These are phyloP conservation scores for Phytophthora ramorum DNA, from an alignment of 352 stramenopile species.

Conservation along the genomic window DNA sequence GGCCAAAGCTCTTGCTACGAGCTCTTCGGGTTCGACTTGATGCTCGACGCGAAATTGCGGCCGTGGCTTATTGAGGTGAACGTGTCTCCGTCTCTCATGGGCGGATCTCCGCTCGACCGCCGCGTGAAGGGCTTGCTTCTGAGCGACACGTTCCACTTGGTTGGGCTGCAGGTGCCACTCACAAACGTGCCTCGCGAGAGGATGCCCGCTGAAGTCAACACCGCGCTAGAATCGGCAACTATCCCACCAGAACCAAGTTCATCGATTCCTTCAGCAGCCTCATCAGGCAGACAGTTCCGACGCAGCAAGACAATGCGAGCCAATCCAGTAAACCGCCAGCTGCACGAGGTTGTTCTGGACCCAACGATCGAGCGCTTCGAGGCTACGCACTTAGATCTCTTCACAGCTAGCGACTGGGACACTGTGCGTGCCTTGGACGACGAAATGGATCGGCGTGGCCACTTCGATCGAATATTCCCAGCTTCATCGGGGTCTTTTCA, in stretches of 20 bases:
- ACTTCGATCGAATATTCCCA: slow-evolving; percentile 82
- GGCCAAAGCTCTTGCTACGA: slow-evolving; percentile 69
- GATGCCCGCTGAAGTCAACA: slow-evolving; percentile 24
- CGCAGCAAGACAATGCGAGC: slow-evolving; percentile 30
- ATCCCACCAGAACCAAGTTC: not conserved
- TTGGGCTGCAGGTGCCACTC: slow-evolving; percentile 62
- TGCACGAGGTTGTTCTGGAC: slow-evolving; percentile 68
- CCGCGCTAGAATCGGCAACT: not conserved
- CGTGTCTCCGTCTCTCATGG: slow-evolving; percentile 85
- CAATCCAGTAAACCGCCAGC: slow-evolving; percentile 48
- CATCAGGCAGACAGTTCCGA: slow-evolving; percentile 14
- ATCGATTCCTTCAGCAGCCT: slow-evolving; percentile 13
- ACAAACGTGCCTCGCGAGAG: slow-evolving; percentile 31
- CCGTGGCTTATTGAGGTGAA: slow-evolving; percentile 84
- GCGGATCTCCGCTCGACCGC: slow-evolving; percentile 70
- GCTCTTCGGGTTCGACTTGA: slow-evolving; percentile 81
- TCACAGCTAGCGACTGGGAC: slow-evolving; percentile 62
- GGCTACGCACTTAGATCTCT: slow-evolving; percentile 56
- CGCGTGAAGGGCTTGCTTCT: slow-evolving; percentile 81
- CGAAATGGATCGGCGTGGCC: slow-evolving; percentile 68
- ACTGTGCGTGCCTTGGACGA: slow-evolving; percentile 74
- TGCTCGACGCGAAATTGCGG: slow-evolving; percentile 64
- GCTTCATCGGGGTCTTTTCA: slow-evolving; percentile 13
- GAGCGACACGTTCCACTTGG: slow-evolving; percentile 83
- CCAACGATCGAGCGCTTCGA: slow-evolving; percentile 49